phyloP scores from a whole-genome alignment of 2,329 filamentous ascomycete species.

The Cladophialophora yegresii region DNA sequence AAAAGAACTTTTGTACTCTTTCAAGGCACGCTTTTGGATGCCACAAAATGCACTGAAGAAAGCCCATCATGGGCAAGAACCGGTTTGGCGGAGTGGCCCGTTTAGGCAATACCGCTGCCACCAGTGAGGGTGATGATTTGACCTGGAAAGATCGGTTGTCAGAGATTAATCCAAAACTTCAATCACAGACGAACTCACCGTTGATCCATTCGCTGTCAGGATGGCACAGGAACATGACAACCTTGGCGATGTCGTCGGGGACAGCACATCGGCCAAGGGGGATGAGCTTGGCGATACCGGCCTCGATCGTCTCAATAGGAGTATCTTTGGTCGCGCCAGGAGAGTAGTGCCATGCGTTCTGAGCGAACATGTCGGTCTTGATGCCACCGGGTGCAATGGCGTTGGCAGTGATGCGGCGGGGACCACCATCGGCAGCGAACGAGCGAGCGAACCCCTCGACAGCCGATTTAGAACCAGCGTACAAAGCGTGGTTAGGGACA shows the following conservation, averaged over 20 bases:
- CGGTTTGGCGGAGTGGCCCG: neutral
- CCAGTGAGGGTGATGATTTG: constrained; percentile 35
- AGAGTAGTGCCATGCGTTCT: constrained; percentile 68
- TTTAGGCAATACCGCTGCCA: constrained; percentile 33
- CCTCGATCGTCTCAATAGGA: constrained; percentile 57
- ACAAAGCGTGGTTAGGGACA: constrained; percentile 70
- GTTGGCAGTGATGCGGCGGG: constrained; percentile 69
- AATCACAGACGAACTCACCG: constrained; percentile 47
- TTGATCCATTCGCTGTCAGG: constrained; percentile 67
- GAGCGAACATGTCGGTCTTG: constrained; percentile 75
- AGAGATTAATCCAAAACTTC: neutral
- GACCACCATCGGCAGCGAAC: constrained; percentile 71
- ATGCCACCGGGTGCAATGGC: constrained; percentile 72
- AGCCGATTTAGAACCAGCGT: constrained; percentile 71
- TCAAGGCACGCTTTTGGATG: constrained; percentile 20
- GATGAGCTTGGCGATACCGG: constrained; percentile 58
- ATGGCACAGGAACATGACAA: constrained; percentile 58
- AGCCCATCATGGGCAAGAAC: constrained; percentile 10
- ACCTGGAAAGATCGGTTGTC: constrained; percentile 18
- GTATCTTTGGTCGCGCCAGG: constrained; percentile 54
- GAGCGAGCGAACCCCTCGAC: constrained; percentile 72
- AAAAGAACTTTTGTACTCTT: constrained; percentile 24
- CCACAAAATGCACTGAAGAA: constrained; percentile 18
- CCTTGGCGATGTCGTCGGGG: constrained; percentile 61
- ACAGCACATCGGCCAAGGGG: constrained; percentile 62